Percentiles rank a stretch among this genome's conserved stretches.
Evolutionary conservation across 2,329 filamentous ascomycete genomes (phyloP).

Genomic region (Trichoderma sp.): DNA sequence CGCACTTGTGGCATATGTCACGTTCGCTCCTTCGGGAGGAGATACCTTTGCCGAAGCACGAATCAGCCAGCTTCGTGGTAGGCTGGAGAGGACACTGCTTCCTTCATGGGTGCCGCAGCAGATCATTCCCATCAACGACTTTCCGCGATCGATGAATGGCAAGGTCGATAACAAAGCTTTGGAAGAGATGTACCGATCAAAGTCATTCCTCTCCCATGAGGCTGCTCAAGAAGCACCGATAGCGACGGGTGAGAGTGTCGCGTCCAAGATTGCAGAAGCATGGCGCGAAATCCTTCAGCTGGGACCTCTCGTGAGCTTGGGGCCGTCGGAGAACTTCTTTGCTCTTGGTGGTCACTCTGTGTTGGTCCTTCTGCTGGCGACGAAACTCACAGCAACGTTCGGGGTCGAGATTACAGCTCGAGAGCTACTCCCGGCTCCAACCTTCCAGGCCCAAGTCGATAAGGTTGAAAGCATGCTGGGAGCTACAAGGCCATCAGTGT

Average conservation of each 20-base stretch:
- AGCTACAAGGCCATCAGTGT: not conserved
- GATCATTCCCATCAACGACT: not conserved
- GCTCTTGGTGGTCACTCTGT: not conserved
- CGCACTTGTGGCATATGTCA: constrained; percentile 7
- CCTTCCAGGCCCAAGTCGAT: not conserved
- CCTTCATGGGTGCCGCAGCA: constrained; percentile 26
- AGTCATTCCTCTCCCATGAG: not conserved
- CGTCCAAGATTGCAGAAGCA: not conserved
- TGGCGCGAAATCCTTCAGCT: constrained; percentile 8
- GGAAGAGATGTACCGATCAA: constrained; percentile 9
- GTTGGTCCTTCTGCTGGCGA: not conserved
- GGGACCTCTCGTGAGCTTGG: not conserved
- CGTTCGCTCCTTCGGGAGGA: not conserved
- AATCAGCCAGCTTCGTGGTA: not conserved
- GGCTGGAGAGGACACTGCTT: constrained; percentile 6
- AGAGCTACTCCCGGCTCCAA: not conserved
- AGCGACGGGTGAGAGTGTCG: not conserved
- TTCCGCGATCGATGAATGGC: constrained; percentile 22
- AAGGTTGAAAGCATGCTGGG: not conserved
- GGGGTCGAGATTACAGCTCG: not conserved
- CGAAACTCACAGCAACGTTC: not conserved
- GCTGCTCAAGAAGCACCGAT: not conserved
- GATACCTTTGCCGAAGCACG: not conserved
- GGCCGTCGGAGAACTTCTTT: not conserved
- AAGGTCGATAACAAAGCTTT: constrained; percentile 19